These are phyloP conservation scores for Fusarium foetens DNA, from an alignment of 2,329 filamentous ascomycete genomes.

Conservation along the genomic window DNA sequence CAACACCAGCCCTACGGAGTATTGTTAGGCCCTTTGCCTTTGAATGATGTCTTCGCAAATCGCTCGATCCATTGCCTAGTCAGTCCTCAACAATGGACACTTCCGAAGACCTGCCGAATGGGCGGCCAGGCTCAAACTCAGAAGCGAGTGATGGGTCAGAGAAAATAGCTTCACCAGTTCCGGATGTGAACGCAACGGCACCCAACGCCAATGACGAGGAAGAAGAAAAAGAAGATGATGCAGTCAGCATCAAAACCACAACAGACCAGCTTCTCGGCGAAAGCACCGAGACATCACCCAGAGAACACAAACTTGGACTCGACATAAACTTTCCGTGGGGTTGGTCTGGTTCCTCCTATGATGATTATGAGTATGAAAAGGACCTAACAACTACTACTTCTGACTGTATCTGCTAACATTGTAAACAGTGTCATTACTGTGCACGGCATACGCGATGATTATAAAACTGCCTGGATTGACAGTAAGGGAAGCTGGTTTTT, in stretches of 20 bases:
- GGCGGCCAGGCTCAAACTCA: not conserved
- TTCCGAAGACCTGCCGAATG: not conserved
- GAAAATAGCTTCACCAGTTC: not conserved
- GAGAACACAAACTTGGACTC: not conserved
- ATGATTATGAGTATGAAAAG: constrained; percentile 1
- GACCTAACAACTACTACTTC: not conserved
- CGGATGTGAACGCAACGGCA: not conserved
- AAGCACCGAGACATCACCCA: rapidly evolving
- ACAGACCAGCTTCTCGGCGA: not conserved
- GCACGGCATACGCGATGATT: not conserved
- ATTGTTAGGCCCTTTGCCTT: not conserved
- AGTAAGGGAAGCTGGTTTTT: not conserved
- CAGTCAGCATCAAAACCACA: not conserved
- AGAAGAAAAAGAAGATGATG: not conserved
- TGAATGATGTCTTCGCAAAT: not conserved
- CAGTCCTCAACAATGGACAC: not conserved
- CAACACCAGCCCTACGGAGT: not conserved
- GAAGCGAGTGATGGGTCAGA: not conserved
- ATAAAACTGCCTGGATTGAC: not conserved
- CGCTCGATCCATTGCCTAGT: not conserved
- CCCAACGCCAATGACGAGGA: not conserved
- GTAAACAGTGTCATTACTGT: not conserved
- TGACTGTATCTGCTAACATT: not conserved
- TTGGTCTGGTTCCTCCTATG: not conserved
- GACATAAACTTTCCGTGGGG: not conserved